A percentile compares a stretch with the other conserved stretches of the same genome.
phyloP scores from a whole-genome alignment of 1,139 yeast genomes.

The Sugiyamaella neomexicana region DNA sequence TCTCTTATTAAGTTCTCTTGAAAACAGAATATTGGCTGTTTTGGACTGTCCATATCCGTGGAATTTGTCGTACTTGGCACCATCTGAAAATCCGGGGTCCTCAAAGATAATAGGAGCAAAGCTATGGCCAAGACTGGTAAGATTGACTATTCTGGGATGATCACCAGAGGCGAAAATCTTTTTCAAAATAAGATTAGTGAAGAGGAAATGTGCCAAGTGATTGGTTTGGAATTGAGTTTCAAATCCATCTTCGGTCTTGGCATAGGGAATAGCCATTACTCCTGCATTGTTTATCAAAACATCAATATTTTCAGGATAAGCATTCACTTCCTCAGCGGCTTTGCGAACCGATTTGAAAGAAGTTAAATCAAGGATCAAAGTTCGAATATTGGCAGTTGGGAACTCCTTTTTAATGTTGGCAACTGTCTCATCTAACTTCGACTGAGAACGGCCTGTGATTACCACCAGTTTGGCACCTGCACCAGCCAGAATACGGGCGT shows the following conservation, averaged over 20 bases:
- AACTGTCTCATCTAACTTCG: slow-evolving; percentile 26
- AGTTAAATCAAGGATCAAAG: slow-evolving; percentile 17
- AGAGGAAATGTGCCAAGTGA: slow-evolving; percentile 63
- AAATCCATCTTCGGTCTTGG: slow-evolving; percentile 61
- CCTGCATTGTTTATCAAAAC: slow-evolving; percentile 73
- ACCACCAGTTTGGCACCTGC: slow-evolving; percentile 42
- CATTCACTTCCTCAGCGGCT: slow-evolving; percentile 17
- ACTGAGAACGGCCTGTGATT: slow-evolving; percentile 32
- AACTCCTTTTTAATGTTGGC: slow-evolving; percentile 19
- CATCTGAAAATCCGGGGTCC: slow-evolving; percentile 23
- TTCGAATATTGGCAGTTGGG: slow-evolving; percentile 13
- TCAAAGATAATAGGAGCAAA: slow-evolving; percentile 34
- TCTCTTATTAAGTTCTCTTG: slow-evolving; percentile 14
- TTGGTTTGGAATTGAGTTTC: slow-evolving; percentile 75
- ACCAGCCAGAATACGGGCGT: slow-evolving; percentile 25
- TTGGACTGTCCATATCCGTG: slow-evolving; percentile 36
- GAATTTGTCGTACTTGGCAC: slow-evolving; percentile 20
- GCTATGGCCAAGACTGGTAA: slow-evolving; percentile 66
- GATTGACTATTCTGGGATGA: slow-evolving; percentile 59
- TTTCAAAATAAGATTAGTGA: slow-evolving; percentile 46
- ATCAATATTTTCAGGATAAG: slow-evolving; percentile 17
- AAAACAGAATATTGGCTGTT: slow-evolving; percentile 31
- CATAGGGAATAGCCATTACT: slow-evolving; percentile 68
- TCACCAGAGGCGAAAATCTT: slow-evolving; percentile 58
- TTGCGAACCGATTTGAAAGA: slow-evolving; percentile 17